Percentiles rank a stretch among this genome's conserved stretches.
phyloP scores from a whole-genome alignment of 345 rosid species.

The Camelina hispida region DNA sequence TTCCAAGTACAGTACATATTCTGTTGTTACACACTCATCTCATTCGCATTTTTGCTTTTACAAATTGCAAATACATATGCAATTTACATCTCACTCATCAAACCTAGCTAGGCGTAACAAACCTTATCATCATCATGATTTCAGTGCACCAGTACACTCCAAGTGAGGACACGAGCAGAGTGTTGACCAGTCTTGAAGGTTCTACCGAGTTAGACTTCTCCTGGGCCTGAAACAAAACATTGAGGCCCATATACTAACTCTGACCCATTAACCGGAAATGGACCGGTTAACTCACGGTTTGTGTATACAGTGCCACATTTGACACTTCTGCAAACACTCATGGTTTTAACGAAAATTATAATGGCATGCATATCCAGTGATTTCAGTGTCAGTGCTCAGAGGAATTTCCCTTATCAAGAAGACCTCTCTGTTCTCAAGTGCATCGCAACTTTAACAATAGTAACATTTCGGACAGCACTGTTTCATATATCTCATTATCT shows the following conservation, averaged over 20 bases:
- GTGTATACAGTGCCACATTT: too few relatives aligned
- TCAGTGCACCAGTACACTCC: too few relatives aligned
- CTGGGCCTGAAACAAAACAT: too few relatives aligned
- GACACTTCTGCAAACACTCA: neutral
- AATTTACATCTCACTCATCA: too few relatives aligned
- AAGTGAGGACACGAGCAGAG: too few relatives aligned
- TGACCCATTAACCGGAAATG: too few relatives aligned
- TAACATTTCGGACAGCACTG: constrained; percentile 56
- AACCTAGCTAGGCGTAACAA: too few relatives aligned
- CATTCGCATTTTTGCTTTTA: constrained; percentile 16
- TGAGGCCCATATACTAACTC: too few relatives aligned
- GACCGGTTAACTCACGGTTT: too few relatives aligned
- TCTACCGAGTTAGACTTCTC: too few relatives aligned
- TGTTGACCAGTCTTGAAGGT: too few relatives aligned
- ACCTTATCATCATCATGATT: too few relatives aligned
- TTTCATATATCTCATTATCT: constrained; percentile 50
- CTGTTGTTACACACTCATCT: neutral
- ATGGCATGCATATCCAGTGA: constrained; percentile 32
- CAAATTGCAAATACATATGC: neutral
- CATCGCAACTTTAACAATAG: constrained; percentile 49
- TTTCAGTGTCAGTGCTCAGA: constrained; percentile 60
- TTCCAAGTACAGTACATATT: neutral
- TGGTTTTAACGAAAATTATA: neutral
- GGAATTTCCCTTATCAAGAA: constrained; percentile 59
- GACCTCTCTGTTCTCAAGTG: constrained; percentile 58